Percentiles rank a stretch among this genome's conserved stretches.
Evolutionary conservation across 1,284 basidiomycete species (phyloP).

Genomic region (Wallemia mellicola): DNA sequence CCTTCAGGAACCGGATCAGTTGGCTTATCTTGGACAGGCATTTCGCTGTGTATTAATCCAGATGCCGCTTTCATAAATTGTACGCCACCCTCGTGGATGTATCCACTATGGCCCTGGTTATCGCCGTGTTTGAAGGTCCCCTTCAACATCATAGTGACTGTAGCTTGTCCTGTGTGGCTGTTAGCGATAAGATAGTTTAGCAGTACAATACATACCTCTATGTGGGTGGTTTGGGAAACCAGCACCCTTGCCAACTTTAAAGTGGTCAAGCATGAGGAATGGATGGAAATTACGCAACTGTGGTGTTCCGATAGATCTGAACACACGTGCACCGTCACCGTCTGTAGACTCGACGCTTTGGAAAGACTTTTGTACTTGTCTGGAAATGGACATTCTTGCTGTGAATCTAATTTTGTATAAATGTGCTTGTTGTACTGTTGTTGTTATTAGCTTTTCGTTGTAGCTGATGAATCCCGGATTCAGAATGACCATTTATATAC

Average conservation of each 20-base stretch:
- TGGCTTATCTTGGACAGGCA: slow-evolving; percentile 40
- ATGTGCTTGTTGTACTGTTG: no score
- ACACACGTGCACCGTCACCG: not conserved
- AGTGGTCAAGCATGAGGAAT: not conserved
- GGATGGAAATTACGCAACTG: not conserved
- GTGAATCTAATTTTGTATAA: not conserved
- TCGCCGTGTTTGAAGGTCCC: not conserved
- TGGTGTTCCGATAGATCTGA: not conserved
- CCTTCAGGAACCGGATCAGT: slow-evolving; percentile 41
- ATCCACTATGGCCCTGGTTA: not conserved
- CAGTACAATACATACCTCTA: not conserved
- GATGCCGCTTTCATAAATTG: not conserved
- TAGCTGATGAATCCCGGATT: no score
- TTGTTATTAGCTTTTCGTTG: no score
- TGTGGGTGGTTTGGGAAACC: not conserved
- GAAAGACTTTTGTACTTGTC: not conserved
- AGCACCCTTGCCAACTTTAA: not conserved
- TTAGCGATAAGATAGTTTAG: not conserved
- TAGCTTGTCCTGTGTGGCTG: not conserved
- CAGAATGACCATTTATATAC: no score
- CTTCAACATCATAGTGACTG: not conserved
- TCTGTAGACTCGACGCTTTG: not conserved
- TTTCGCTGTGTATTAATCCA: slow-evolving; percentile 19
- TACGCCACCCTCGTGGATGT: not conserved
- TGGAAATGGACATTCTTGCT: not conserved